A percentile compares a stretch with the other conserved stretches of the same genome.
Conservation (phyloP, 2,329 filamentous ascomycete species). For the Cercospora zeina region DNA sequence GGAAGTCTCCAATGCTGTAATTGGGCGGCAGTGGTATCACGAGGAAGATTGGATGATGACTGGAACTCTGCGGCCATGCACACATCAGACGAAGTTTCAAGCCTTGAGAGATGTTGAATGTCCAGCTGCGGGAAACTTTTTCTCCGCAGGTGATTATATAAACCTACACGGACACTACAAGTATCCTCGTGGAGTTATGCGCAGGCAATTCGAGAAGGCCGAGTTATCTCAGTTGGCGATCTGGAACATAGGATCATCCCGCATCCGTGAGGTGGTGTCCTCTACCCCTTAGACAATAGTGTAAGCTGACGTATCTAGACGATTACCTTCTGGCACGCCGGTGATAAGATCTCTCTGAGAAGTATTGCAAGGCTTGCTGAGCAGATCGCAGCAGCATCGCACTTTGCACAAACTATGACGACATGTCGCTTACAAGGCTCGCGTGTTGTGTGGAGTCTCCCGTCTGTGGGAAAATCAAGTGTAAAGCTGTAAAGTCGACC, state of each 20-base stretch:
- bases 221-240: background rate
- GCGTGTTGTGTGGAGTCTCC: too few species aligned
- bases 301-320: too few species aligned
- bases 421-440: too few species aligned
- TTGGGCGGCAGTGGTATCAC: background rate
- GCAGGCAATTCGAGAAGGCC: background rate
- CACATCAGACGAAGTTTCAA: background rate
- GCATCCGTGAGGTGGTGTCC: background rate
- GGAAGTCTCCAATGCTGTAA: background rate
- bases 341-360: too few species aligned
- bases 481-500: too few species aligned
- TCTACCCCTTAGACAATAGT: too few species aligned
- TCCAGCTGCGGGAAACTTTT: background rate
- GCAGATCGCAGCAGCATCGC: too few species aligned
- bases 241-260: background rate
- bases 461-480: too few species aligned
- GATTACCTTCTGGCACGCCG: too few species aligned
- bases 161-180: background rate
- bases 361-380: too few species aligned
- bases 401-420: too few species aligned
- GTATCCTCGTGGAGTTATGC: background rate
- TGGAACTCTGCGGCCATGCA: background rate
- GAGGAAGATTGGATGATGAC: background rate
- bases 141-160: background rate
- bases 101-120: background rate